Base-by-base conservation (phyloP, 768 basidiomycete species). In the Chlorophyllum brunneum region DNA sequence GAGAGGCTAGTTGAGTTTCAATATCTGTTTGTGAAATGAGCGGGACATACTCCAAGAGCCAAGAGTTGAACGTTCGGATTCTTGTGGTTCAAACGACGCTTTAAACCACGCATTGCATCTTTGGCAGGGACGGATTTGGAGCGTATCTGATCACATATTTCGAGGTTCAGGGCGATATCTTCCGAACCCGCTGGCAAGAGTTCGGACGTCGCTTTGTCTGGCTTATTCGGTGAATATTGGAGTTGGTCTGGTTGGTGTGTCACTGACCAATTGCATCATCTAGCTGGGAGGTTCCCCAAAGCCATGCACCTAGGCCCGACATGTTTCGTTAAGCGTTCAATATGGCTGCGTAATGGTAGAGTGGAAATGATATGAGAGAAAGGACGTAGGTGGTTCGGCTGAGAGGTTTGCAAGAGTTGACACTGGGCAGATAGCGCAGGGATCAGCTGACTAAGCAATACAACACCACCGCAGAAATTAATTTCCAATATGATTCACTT, bases 131-230 rank as follows among this genome's bases (percentile, higher is more conserved):
- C 86, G 36, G 88, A 82, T 74, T 95, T 95, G 5, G 92, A 92
- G 48, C 94, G 83, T 65, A 99, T 94, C 69, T 95, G 88, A 70
- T 99, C 97, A 58, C 92, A 93, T 75, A 98, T 92, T 66, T 98
- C 93, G 54, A 99, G 88, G 61, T 88, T 88, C 57, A 93, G 77
- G 7, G 93, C 92, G 33, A 98, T 93, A 67, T 98, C 92, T 65
- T 95, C 92, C 47, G 82, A 72, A 23, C 88, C 88, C 41, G 82
- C 78, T 33, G 93, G 91, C 48, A 92, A 70, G 22, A 92, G 76
- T 67, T 94, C 92, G 3, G 92, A 93, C 13, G 94, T 97, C n/a
- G 91, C 90, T 71, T 90, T 93, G 75, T 94, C 93, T 95, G 67
- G 50, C 22, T 29, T 15, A 54, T 46, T 39, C 51, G 15, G 26